These are phyloP conservation scores for Viola pubescens DNA, from an alignment of 441 rosid species.

Conservation along the genomic window DNA sequence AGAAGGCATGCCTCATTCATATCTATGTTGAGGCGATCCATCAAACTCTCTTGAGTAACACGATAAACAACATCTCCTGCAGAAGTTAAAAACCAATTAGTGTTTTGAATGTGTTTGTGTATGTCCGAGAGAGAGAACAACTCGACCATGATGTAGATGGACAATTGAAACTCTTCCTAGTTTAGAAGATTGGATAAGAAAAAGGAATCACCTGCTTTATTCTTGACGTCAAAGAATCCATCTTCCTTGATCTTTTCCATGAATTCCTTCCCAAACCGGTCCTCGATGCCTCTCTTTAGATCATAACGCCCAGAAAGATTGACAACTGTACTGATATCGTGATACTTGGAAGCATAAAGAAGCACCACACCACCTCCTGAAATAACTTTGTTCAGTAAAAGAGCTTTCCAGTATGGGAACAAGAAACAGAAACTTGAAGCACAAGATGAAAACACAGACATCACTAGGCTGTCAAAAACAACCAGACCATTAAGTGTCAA, in stretches of 20 bases:
- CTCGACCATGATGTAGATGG: background rate
- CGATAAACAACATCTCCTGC: conserved; percentile 54
- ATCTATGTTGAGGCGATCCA: conserved; percentile 64
- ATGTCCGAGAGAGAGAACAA: background rate
- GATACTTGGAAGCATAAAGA: conserved; percentile 72
- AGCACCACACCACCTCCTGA: conserved; percentile 79
- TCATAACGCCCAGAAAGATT: conserved; percentile 76
- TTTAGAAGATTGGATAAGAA: background rate
- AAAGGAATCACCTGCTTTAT: conserved; percentile 41
- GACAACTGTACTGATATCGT: conserved; percentile 45
- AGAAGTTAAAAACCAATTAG: conserved; percentile 3
- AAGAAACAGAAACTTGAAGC: background rate
- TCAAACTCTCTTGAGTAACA: conserved; percentile 56
- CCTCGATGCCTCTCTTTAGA: conserved; percentile 61
- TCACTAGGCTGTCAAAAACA: background rate
- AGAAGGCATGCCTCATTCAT: conserved; percentile 44
- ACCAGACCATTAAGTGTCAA: too few species aligned
- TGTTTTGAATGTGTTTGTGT: background rate
- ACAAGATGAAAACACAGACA: background rate
- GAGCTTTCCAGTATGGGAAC: background rate
- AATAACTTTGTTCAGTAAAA: conserved; percentile 3
- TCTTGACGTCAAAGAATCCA: conserved; percentile 57
- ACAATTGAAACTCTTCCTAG: background rate
- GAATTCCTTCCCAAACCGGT: conserved; percentile 54
- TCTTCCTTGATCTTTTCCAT: conserved; percentile 49